Evolutionary conservation across 345 rosid species (phyloP).

Genomic region (Conringia planisiliqua): DNA sequence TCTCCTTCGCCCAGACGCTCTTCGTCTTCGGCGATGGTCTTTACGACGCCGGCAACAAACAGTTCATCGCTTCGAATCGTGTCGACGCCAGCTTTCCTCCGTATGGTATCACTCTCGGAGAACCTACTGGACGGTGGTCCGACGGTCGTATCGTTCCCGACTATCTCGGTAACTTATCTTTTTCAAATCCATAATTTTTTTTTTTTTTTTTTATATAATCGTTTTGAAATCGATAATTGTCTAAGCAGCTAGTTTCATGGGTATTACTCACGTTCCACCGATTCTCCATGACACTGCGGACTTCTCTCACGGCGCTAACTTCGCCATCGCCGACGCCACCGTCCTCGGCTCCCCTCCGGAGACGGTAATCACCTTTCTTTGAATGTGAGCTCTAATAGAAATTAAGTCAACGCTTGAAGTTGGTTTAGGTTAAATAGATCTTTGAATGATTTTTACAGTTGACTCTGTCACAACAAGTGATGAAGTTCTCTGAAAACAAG

Average conservation of each 20-base stretch:
- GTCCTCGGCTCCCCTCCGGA: constrained; percentile 30
- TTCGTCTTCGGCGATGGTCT: constrained; percentile 33
- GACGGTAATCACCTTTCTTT: constrained; percentile 14
- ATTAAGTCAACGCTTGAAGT: not conserved
- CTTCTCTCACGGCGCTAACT: constrained; percentile 36
- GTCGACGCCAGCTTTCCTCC: constrained; percentile 34
- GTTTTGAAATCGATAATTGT: too few relatives aligned
- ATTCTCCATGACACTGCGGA: constrained; percentile 21
- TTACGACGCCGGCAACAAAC: constrained; percentile 39
- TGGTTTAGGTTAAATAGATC: not conserved
- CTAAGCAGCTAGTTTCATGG: constrained; percentile 26
- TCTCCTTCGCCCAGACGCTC: constrained; percentile 20
- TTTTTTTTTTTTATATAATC: too few relatives aligned
- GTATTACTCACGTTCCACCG: constrained; percentile 24
- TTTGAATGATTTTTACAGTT: constrained; percentile 14
- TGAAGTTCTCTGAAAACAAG: constrained; percentile 16
- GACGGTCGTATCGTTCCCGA: constrained; percentile 42
- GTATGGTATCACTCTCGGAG: constrained; percentile 31
- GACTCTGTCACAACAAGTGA: constrained; percentile 32
- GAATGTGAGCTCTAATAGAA: not conserved
- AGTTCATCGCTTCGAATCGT: constrained; percentile 21
- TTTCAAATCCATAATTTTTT: not conserved
- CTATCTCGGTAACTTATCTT: constrained; percentile 28
- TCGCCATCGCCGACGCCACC: constrained; percentile 35
- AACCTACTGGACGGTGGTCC: constrained; percentile 41